Conservation (phyloP, 2,329 filamentous ascomycete species). For the Sphaerulina musiva region DNA sequence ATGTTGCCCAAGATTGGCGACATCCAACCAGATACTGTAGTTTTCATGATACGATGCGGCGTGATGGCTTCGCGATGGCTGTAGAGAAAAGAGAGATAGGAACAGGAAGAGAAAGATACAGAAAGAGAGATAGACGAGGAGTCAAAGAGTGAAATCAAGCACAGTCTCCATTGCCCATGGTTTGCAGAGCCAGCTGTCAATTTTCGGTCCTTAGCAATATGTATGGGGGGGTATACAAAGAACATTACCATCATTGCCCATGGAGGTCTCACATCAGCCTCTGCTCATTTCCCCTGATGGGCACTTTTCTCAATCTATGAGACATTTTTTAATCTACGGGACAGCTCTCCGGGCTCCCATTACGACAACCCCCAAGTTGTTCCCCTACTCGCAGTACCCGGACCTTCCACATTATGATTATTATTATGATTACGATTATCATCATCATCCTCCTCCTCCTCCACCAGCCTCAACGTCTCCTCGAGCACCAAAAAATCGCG, state of each 20-base stretch:
- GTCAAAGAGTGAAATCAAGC: not conserved
- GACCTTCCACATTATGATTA: no score
- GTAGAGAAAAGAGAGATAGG: not conserved
- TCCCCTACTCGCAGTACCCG: slow-evolving; percentile 29
- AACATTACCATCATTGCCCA: no score
- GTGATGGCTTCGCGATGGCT: not conserved
- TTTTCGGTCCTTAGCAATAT: no score
- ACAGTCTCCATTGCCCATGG: not conserved
- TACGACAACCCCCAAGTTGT: slow-evolving; percentile 23
- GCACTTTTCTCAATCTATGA: not conserved
- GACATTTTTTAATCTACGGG: no score
- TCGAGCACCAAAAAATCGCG: slow-evolving; percentile 35
- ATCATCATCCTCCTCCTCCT: slow-evolving; percentile 23
- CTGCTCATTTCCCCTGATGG: not conserved
- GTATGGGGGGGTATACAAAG: no score
- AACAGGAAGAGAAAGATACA: not conserved
- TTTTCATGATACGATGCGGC: not conserved
- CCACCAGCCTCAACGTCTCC: slow-evolving; percentile 34
- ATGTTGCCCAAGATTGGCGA: not conserved
- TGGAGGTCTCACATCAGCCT: no score
- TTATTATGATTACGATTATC: no score
- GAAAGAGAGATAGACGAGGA: not conserved
- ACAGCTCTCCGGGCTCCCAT: no score
- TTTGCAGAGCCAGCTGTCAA: not conserved
- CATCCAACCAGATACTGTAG: not conserved